Base-by-base conservation (phyloP, 192 early-diverging fungal genomes). In the Coemansia sp. region DNA sequence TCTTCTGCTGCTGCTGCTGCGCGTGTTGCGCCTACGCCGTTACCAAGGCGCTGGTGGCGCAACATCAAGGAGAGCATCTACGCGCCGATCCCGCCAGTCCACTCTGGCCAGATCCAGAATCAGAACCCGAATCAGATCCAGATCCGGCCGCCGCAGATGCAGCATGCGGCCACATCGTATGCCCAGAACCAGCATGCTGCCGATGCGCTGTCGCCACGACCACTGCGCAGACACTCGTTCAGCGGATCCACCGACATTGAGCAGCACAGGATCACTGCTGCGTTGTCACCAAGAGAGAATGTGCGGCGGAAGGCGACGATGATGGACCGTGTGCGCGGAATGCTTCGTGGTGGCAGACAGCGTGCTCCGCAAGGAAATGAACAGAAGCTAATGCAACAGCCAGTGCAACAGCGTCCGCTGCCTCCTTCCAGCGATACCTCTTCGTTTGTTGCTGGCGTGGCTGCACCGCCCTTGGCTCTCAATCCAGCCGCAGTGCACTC, bases 1-100 rank as follows among this genome's bases (percentile, higher is more conserved):
- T 37, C 57, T 41, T 22, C 51, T 21, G 26, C 5, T 19, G 47
- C 13, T 4, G 46, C 48, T 49, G 16, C 8, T 54, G 21, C 26
- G 6, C 22, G 46, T 26, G n/a, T 43, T 9, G 66, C 59, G 4
- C 74, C 69, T 65, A 77, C 80, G 6, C 80, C 80, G 42, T 40
- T 77, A 54, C 75, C 80, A 0, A 62, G 72, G 6, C 72, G 80
- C n/a, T 82, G 80, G 80, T 82, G 80, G 80, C 80, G 80, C 21
- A 82, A 82, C 43, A 73, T 82, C 61, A 71, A 67, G 37, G 80
- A 82, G 62, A 77, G 75, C 68, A 82, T 82, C 72, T 61, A 77
- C 26, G 80, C 80, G 42, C 80, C 80, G 7, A 77, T 82, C 26
- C 80, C 80, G 47, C 80, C 80, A 5, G 54, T 77, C 10, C 79